Percentiles rank a stretch among this genome's conserved stretches.
phyloP scores from a whole-genome alignment of 208 protist genomes.

The Crithidia bombi region DNA sequence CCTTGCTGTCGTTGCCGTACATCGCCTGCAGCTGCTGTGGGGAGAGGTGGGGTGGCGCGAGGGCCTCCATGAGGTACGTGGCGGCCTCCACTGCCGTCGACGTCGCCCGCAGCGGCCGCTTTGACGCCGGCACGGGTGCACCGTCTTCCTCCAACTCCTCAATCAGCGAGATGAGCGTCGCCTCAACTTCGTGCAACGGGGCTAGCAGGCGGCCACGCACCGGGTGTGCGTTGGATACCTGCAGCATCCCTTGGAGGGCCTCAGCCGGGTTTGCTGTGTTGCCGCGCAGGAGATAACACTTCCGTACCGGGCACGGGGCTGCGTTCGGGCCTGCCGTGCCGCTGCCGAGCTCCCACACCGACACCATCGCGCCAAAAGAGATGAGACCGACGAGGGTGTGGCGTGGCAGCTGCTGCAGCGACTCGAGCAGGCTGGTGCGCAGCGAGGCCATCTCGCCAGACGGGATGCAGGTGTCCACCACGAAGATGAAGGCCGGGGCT shows the following conservation, averaged over 20 bases:
- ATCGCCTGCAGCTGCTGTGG: conserved; percentile 18
- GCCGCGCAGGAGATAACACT: conserved; percentile 76
- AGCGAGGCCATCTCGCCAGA: conserved; percentile 93
- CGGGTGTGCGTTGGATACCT: conserved; percentile 52
- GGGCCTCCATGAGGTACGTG: conserved; percentile 63
- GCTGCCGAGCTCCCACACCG: conserved; percentile 78
- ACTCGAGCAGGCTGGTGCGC: conserved; percentile 91
- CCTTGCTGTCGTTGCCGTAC: conserved; percentile 13
- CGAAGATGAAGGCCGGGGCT: conserved; percentile 87
- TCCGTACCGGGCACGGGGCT: conserved; percentile 40
- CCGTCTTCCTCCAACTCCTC: conserved; percentile 63
- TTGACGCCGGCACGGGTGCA: conserved; percentile 48
- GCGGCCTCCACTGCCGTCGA: conserved; percentile 75
- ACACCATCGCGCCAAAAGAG: conserved; percentile 95
- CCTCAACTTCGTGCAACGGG: conserved; percentile 93
- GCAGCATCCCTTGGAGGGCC: conserved; percentile 60
- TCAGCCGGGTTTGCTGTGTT: conserved; percentile 45
- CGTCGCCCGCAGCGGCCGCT: conserved; percentile 70
- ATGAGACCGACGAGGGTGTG: conserved; percentile 97
- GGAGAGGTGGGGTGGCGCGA: conserved; percentile 29
- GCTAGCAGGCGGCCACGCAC: conserved; percentile 94
- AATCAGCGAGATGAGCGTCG: conserved; percentile 53
- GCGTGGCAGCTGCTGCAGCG: conserved; percentile 94
- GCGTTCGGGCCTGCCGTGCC: conserved; percentile 12
- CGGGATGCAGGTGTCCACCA: conserved; percentile 96